phyloP scores from a whole-genome alignment of 495 filamentous ascomycete species.

The Daldinia concentrica region DNA sequence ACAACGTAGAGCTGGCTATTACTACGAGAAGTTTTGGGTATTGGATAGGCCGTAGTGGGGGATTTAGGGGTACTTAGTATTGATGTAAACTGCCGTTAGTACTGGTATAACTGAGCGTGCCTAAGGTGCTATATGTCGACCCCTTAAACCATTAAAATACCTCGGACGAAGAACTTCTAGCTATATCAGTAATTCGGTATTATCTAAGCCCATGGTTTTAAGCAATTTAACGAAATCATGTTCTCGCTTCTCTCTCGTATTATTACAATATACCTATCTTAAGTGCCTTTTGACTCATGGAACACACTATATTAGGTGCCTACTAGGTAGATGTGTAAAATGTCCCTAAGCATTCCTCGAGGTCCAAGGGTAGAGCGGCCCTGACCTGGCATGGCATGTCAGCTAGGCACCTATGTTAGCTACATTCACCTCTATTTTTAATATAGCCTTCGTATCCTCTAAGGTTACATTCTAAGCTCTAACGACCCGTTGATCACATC shows the following conservation, averaged over 20 bases:
- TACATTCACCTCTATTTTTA: not conserved
- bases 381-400: too few species aligned
- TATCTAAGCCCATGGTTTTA: too few species aligned
- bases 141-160: not conserved
- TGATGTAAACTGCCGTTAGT: not conserved
- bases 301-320: too few species aligned
- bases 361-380: too few species aligned
- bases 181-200: not conserved
- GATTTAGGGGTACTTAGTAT: not conserved
- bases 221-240: not conserved
- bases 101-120: not conserved
- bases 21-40: not conserved
- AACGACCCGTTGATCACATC: not conserved
- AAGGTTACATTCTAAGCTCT: not conserved
- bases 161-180: not conserved
- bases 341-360: too few species aligned
- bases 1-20: not conserved
- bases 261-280: too few species aligned
- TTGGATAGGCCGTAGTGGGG: not conserved
- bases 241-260: not conserved
- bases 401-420: not conserved
- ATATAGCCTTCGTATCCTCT: not conserved
- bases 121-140: not conserved
- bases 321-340: too few species aligned
- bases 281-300: too few species aligned